Evolutionary conservation across 2,329 filamentous ascomycete species (phyloP), one percentile per base, ranked within the genome.

Genomic region (Emmonsiellopsis sp.): DNA sequence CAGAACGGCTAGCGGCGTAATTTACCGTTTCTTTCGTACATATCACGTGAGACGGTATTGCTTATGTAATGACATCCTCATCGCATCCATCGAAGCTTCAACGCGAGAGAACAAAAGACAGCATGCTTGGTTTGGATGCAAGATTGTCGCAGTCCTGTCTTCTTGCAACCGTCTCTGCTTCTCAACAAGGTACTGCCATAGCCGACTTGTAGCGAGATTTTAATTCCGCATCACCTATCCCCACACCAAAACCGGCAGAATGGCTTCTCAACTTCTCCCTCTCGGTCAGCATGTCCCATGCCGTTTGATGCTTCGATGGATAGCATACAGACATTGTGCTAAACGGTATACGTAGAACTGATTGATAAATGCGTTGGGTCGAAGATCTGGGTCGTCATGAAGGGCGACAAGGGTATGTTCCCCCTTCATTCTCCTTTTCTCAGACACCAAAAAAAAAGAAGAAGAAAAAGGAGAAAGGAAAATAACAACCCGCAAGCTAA

Each of bases 321-420:
- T 40, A 41, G 32, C 54, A 56, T 57, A 56, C 1, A 15, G 1
- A 34, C 10, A 9, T 13, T 35, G n/a, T 34, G 32, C 42, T 52
- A 46, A 52, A 10, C 7, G 2, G 7, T 52, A 6, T 26, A 16
- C 34, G 16, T 15, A 95, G 93, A 98, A 74, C 83, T 98, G 68
- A 97, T 98, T 72, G 93, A 98, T 78, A 96, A 96, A 74, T 98
- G 93, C 70, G 91, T 98, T 61, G 93, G 93, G 57, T 97, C 91
- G 52, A 87, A 86, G 65, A 97, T 98, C 71, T 96, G 92, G 91
- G 91, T 98, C 59, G 84, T 98, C 65, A 98, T 98, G 93, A 98
- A 98, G 75, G 89, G 91, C 61, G 93, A 97, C 69, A 97, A 96
- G 78, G 93, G 93, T 95, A 74, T 37, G 69, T 57, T 40, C 3